Percentiles rank a stretch among this genome's conserved stretches.
These are phyloP conservation scores for Penicillium steckii DNA, from an alignment of 495 filamentous ascomycete genomes.

Conservation along the genomic window DNA sequence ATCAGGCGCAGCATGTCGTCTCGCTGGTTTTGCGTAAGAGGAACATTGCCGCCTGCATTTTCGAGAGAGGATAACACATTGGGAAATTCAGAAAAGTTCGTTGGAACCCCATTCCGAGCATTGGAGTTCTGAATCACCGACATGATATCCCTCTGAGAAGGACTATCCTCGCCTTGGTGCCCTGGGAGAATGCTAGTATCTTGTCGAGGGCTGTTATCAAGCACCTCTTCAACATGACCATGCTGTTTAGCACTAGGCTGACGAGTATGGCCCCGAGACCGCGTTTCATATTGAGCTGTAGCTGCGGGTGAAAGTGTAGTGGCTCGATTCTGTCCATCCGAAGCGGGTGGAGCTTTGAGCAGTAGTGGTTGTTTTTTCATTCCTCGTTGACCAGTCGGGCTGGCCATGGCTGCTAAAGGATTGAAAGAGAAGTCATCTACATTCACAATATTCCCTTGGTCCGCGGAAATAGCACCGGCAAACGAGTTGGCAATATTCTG, in stretches of 20 bases:
- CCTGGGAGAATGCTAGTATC: conserved; percentile 17
- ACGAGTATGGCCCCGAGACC: conserved; percentile 32
- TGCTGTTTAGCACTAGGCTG: conserved; percentile 33
- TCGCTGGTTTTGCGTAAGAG: conserved; percentile 74
- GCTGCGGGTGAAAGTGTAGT: conserved; percentile 40
- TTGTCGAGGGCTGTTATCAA: conserved; percentile 40
- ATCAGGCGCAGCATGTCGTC: conserved; percentile 79
- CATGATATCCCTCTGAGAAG: conserved; percentile 74
- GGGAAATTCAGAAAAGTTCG: conserved; percentile 63
- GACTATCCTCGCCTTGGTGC: conserved; percentile 21
- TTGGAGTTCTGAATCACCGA: conserved; percentile 81
- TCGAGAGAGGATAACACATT: conserved; percentile 71
- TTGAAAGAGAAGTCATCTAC: conserved; percentile 56
- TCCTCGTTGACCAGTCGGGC: conserved; percentile 36
- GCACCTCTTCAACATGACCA: conserved; percentile 47
- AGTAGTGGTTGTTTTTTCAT: conserved; percentile 52
- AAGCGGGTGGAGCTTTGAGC: conserved; percentile 46
- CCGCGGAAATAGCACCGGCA: conserved; percentile 64
- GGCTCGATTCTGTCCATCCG: conserved; percentile 34
- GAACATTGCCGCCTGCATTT: conserved; percentile 59
- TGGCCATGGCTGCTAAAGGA: conserved; percentile 36
- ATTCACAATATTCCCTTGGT: conserved; percentile 69
- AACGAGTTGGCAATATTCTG: conserved; percentile 73
- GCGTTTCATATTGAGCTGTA: conserved; percentile 30
- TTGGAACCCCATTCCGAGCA: conserved; percentile 52